Conservation (phyloP, 345 rosid species). For the Adansonia digitata region DNA sequence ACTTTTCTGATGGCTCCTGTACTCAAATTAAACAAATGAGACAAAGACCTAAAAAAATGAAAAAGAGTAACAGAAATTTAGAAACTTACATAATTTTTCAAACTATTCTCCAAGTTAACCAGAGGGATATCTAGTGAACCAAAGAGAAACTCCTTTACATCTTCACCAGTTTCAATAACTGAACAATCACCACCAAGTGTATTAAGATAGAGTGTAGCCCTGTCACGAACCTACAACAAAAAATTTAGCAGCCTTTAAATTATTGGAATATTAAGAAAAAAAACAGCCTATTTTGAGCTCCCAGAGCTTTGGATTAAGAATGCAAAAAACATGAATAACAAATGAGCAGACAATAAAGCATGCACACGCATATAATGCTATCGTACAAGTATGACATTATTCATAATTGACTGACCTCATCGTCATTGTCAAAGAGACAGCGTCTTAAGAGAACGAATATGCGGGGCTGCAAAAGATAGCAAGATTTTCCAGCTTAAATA, state of each 20-base stretch:
- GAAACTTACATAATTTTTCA: conserved; percentile 77
- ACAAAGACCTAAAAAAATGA: conserved; percentile 15
- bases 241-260: background rate
- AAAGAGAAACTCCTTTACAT: conserved; percentile 67
- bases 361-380: background rate
- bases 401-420: conserved; percentile 62
- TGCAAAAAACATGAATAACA: conserved; percentile 1
- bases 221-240: conserved; percentile 78
- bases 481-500: conserved; percentile 3
- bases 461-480: conserved; percentile 58
- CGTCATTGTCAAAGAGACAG: conserved; percentile 91
- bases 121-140: conserved; percentile 81
- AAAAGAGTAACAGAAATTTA: conserved; percentile 7
- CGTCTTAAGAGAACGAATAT: conserved; percentile 83
- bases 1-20: conserved; percentile 80
- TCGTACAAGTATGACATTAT: background rate
- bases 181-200: conserved; percentile 67
- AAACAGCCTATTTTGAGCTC: background rate
- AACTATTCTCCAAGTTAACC: conserved; percentile 80
- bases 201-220: conserved; percentile 89
- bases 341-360: background rate
- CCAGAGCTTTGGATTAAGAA: background rate
- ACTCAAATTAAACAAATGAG: conserved; percentile 22
- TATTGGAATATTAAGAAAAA: background rate
- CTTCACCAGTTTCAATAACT: conserved; percentile 56